These are phyloP conservation scores for Colletotrichum karsti DNA, from an alignment of 2,329 filamentous ascomycete species.

Conservation along the genomic window DNA sequence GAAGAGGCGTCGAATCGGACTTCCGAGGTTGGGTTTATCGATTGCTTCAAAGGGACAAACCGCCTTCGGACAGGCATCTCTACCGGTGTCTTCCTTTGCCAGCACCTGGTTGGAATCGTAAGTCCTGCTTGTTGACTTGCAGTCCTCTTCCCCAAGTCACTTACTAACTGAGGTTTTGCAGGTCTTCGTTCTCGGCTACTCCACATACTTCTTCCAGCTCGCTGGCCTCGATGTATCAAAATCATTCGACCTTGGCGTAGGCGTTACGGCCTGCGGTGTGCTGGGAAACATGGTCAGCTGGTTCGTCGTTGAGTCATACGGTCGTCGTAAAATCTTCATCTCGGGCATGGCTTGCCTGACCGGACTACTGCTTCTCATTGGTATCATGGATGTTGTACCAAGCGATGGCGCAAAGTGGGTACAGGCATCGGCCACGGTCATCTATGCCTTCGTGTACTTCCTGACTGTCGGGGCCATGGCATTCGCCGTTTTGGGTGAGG, in stretches of 20 bases:
- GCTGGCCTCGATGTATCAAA: conserved; percentile 46
- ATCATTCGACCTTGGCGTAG: conserved; percentile 49
- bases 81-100: conserved; percentile 70
- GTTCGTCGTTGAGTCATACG: conserved; percentile 47
- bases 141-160: accelerated
- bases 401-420: conserved; percentile 51
- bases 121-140: neutral
- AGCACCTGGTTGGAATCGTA: conserved; percentile 71
- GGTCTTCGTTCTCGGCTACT: conserved; percentile 58
- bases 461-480: conserved; percentile 42
- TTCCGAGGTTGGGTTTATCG: conserved; percentile 56
- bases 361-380: conserved; percentile 49
- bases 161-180: conserved; percentile 1
- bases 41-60: conserved; percentile 59
- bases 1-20: conserved; percentile 60
- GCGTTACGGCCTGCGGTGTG: conserved; percentile 47
- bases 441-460: conserved; percentile 45
- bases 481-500: conserved; percentile 62
- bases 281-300: conserved; percentile 50
- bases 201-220: conserved; percentile 61
- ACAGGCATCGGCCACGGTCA: conserved; percentile 57
- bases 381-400: conserved; percentile 54
- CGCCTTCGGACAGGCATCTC: conserved; percentile 63
- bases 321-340: conserved; percentile 52
- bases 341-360: conserved; percentile 48